Evolutionary conservation across 805 yeast species (phyloP).

Genomic region (Saccharomyces mikatae): DNA sequence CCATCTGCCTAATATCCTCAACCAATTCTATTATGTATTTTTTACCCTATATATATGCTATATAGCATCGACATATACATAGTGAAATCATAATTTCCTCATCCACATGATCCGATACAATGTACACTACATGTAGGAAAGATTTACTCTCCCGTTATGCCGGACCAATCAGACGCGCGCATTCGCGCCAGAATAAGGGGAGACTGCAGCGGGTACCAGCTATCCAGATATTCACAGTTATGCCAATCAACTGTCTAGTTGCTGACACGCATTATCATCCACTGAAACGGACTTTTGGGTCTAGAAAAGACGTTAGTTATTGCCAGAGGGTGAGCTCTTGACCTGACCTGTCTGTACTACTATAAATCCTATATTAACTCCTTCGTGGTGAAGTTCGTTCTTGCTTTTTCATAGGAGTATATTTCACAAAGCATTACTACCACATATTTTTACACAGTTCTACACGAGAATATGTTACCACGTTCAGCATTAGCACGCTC

Average conservation of each 20-base stretch:
- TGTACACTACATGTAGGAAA: no score
- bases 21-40: background rate
- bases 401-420: background rate
- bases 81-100: background rate
- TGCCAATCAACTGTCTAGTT: background rate
- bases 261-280: background rate
- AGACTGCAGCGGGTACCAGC: background rate
- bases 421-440: background rate
- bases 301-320: background rate
- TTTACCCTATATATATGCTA: background rate
- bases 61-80: background rate
- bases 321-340: background rate
- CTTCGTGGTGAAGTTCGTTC: background rate
- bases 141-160: background rate
- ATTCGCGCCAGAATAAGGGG: background rate
- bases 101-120: background rate
- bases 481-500: conserved; percentile 26
- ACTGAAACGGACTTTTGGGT: background rate
- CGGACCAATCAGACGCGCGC: background rate
- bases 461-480: conserved; percentile 12
- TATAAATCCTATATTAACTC: background rate
- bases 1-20: background rate
- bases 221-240: background rate
- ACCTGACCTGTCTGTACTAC: background rate
- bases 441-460: background rate